Percentiles rank a stretch among this genome's conserved stretches.
Conservation (phyloP, 2,329 filamentous ascomycete species). For the Gnomoniopsis smithogilvyi region DNA sequence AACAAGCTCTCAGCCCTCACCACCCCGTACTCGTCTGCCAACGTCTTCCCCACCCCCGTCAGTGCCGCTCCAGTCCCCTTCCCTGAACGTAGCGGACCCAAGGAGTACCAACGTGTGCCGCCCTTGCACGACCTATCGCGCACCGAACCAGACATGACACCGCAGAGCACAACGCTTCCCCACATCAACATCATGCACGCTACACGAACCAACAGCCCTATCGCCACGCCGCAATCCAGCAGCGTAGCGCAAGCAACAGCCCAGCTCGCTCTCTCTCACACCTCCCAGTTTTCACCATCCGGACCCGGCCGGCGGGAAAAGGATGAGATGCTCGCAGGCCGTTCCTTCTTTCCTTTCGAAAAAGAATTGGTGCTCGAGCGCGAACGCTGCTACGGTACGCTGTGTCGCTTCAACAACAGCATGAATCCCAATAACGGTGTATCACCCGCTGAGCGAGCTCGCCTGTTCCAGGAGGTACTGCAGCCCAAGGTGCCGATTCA, state of each 20-base stretch:
- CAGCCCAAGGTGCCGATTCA: conserved; percentile 57
- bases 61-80: conserved; percentile 48
- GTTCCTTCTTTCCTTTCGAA: conserved; percentile 77
- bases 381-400: conserved; percentile 76
- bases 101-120: conserved; percentile 58
- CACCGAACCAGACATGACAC: conserved; percentile 52
- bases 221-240: conserved; percentile 35
- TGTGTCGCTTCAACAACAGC: conserved; percentile 84
- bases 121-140: conserved; percentile 58
- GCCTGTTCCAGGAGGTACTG: conserved; percentile 70
- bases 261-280: conserved; percentile 55
- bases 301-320: conserved; percentile 60
- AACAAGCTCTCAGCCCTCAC: conserved; percentile 57
- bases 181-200: conserved; percentile 56
- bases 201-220: conserved; percentile 47
- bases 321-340: conserved; percentile 82
- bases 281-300: conserved; percentile 39
- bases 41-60: conserved; percentile 60
- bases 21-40: conserved; percentile 43
- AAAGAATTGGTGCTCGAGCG: conserved; percentile 77
- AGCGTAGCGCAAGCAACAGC: conserved; percentile 51
- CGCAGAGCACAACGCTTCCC: conserved; percentile 48
- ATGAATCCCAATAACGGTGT: conserved; percentile 72
- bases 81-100: conserved; percentile 44
- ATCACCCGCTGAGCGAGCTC: conserved; percentile 63